Percentiles rank a stretch among this genome's conserved stretches.
These are phyloP conservation scores for Clavispora phyllophila DNA, from an alignment of 805 yeast species.

Conservation along the genomic window DNA sequence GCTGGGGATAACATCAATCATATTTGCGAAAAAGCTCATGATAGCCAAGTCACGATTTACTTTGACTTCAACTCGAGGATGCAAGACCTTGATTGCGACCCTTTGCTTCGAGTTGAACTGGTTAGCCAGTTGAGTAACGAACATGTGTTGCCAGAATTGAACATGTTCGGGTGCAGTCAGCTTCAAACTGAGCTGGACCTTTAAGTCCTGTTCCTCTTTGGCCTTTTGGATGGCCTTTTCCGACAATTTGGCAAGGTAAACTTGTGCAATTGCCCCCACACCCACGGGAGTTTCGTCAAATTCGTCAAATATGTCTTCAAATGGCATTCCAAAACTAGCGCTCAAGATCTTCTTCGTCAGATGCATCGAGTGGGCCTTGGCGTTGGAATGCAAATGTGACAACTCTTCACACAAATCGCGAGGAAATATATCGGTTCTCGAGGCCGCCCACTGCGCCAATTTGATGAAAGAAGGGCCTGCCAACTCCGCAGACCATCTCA, in stretches of 20 bases:
- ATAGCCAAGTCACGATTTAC: conserved; percentile 78
- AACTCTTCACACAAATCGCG: conserved; percentile 71
- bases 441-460: conserved; percentile 98
- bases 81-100: conserved; percentile 90
- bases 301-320: conserved; percentile 77
- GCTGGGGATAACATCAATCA: conserved; percentile 73
- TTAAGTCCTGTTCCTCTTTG: conserved; percentile 21
- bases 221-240: conserved; percentile 36
- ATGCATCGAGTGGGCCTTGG: conserved; percentile 61
- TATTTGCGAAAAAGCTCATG: conserved; percentile 73
- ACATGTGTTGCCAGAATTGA: conserved; percentile 26
- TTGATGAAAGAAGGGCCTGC: conserved; percentile 93
- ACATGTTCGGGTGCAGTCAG: conserved; percentile 6
- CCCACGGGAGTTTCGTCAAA: conserved; percentile 78
- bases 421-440: conserved; percentile 90
- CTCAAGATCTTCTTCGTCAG: conserved; percentile 57
- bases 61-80: conserved; percentile 72
- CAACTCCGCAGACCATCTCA: conserved; percentile 63
- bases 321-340: conserved; percentile 52
- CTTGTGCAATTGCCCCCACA: conserved; percentile 99
- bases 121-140: conserved; percentile 27
- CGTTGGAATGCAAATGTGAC: conserved; percentile 76
- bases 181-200: conserved; percentile 13
- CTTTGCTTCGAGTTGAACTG: conserved; percentile 40
- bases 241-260: conserved; percentile 67